Conservation (phyloP, 306 rosid genomes). For the Castanea mollissima region DNA sequence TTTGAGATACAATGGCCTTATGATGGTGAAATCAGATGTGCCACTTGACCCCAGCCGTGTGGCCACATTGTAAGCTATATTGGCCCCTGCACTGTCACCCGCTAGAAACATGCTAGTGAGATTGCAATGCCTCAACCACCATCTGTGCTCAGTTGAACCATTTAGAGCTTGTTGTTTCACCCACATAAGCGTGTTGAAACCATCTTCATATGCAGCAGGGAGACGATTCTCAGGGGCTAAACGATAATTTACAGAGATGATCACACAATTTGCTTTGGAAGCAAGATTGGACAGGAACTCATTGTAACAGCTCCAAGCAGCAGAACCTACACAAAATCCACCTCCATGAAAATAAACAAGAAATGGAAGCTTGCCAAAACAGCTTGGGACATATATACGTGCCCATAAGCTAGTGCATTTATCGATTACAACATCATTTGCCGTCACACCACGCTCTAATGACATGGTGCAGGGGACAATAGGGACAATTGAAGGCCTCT, state of each 20-base stretch:
- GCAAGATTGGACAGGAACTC: constrained; percentile 61
- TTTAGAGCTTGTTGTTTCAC: constrained; percentile 52
- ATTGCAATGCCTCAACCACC: constrained; percentile 67
- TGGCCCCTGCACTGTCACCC: constrained; percentile 97
- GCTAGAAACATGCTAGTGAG: constrained; percentile 44
- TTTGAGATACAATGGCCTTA: constrained; percentile 45
- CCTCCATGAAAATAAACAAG: constrained; percentile 88
- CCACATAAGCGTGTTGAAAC: constrained; percentile 64
- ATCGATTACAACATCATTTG: constrained; percentile 61
- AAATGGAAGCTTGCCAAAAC: constrained; percentile 38
- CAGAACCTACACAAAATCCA: constrained; percentile 93
- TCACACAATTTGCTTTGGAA: constrained; percentile 51
- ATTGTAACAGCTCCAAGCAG: constrained; percentile 87
- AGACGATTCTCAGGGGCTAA: constrained; percentile 79
- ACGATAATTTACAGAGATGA: constrained; percentile 64
- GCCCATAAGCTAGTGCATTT: constrained; percentile 58
- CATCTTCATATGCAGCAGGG: constrained; percentile 79
- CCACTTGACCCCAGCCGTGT: constrained; percentile 32
- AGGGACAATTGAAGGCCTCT: constrained; percentile 63
- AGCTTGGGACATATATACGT: constrained; percentile 56
- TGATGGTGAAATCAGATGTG: constrained; percentile 12
- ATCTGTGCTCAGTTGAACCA: constrained; percentile 36
- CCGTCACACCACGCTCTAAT: constrained; percentile 36
- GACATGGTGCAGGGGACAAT: constrained; percentile 44
- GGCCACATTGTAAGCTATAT: constrained; percentile 71